Base-by-base conservation (phyloP, 768 basidiomycete species). In the Pleurotus salmoneostramineus region DNA sequence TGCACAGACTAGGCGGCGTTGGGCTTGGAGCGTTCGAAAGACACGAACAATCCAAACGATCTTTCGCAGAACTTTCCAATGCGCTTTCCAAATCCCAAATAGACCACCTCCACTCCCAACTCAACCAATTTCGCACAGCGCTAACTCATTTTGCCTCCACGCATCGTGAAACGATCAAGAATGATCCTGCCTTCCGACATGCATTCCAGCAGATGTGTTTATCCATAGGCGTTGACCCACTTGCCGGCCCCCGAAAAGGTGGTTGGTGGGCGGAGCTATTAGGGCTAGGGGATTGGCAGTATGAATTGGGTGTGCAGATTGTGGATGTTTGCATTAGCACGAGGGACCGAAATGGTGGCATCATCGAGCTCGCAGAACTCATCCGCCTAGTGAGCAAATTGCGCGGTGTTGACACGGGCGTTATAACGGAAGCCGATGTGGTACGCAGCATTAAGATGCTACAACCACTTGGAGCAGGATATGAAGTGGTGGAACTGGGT, bases 161-260 rank as follows among this genome's bases (percentile, higher is more conserved):
- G 6, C 95, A 98, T 69, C 87, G 93, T 50, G 83, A 88, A 44
- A 84, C 88, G 57, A 98, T 99, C 67, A 83, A 84, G 58, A 77
- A 78, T 51, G 90, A 96, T 63, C 93, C 96, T 1, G 79, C 82
- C 3, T 95, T 99, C 69, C 82, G 97, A 3, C 89, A 89, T 77
- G 89, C 85, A 15, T 98, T 98, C 72, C 92, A 95, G 63, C 89
- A 92, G 58, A 97, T 99, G 93, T 99, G 97, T 68, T 83, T 89
- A 2, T 87, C 89, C 12, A 91, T 99, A 57, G 94, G 94, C 34
- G 93, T 99, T 21, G 97, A 98, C 69, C 95, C 96, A 1, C 83
- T 98, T 17, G 89, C 91, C 1, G 93, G 93, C 0, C 89, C 91
- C 0, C 76, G 88, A 43, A 85, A 85, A 65, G 91, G 91, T 37